Percentiles rank a stretch among this genome's conserved stretches.
These are phyloP conservation scores for Peronosclerospora sorghi DNA, from an alignment of 352 stramenopile species.

Conservation along the genomic window DNA sequence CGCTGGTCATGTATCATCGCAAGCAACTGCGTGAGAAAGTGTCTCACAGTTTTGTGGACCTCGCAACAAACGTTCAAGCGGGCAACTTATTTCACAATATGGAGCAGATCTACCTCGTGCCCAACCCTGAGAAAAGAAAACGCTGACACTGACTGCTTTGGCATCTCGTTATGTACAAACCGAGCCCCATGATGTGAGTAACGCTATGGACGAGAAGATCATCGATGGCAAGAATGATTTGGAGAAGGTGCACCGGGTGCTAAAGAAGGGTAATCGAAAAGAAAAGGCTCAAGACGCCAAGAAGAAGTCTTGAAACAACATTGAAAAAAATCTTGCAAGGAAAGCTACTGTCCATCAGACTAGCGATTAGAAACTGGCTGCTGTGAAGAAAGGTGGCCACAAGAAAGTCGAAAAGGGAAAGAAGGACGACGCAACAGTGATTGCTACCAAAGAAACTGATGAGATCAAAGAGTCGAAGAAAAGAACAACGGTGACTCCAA, in stretches of 20 bases:
- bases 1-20: slow-evolving; percentile 41
- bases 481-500: slow-evolving; percentile 6
- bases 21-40: slow-evolving; percentile 21
- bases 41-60: too few relatives aligned
- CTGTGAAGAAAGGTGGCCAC: neutral
- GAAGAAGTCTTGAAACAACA: neutral
- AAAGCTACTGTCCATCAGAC: neutral
- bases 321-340: slow-evolving; percentile 4
- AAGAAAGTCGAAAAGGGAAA: slow-evolving; percentile 3
- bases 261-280: slow-evolving; percentile 5
- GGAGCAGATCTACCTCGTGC: slow-evolving; percentile 68
- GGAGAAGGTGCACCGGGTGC: slow-evolving; percentile 6
- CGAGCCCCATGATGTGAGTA: neutral
- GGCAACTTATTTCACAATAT: slow-evolving; percentile 68
- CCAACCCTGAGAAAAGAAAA: slow-evolving; percentile 11
- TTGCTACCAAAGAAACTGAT: slow-evolving; percentile 4
- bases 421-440: slow-evolving; percentile 2
- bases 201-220: neutral
- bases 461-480: slow-evolving; percentile 5
- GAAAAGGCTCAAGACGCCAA: slow-evolving; percentile 10
- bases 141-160: neutral
- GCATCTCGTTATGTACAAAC: neutral
- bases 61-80: slow-evolving; percentile 68
- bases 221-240: neutral
- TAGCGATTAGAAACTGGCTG: neutral